A percentile compares a stretch with the other conserved stretches of the same genome.
phyloP scores from a whole-genome alignment of 108 stramenopile species.

The Craspedostauros australis region DNA sequence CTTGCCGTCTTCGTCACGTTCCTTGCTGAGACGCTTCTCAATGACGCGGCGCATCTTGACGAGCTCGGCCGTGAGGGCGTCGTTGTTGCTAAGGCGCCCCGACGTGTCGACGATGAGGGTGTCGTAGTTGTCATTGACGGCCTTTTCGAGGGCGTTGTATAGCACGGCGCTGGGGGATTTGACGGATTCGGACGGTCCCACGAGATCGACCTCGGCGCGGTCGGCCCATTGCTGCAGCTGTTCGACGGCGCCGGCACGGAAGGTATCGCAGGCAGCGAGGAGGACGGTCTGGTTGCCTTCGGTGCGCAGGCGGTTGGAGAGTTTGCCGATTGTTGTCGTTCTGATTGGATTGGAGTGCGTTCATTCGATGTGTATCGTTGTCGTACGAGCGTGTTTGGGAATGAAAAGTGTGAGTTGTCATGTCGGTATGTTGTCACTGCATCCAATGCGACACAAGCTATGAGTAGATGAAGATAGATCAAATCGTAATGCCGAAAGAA shows the following conservation, averaged over 20 bases:
- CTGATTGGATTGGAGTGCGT: background rate
- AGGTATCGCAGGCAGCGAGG: slow-evolving; percentile 92
- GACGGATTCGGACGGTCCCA: slow-evolving; percentile 49
- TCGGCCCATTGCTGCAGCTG: slow-evolving; percentile 89
- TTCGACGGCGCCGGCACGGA: slow-evolving; percentile 92
- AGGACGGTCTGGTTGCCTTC: slow-evolving; percentile 85
- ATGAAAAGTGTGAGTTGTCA: too few species aligned
- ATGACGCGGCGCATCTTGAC: slow-evolving; percentile 86
- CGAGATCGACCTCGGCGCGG: slow-evolving; percentile 82
- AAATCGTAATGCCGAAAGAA: too few species aligned
- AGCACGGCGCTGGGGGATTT: slow-evolving; percentile 67
- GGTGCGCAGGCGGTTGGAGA: slow-evolving; percentile 70
- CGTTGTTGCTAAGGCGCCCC: slow-evolving; percentile 89
- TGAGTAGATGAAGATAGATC: too few species aligned
- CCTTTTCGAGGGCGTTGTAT: slow-evolving; percentile 72
- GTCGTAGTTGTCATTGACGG: slow-evolving; percentile 75
- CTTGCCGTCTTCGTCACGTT: slow-evolving; percentile 37
- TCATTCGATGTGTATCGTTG: too few species aligned
- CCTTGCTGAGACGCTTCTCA: slow-evolving; percentile 63
- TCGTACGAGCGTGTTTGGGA: too few species aligned
- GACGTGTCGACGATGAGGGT: slow-evolving; percentile 88
- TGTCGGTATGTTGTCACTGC: too few species aligned
- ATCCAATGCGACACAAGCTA: too few species aligned
- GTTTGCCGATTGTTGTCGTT: slow-evolving; percentile 89
- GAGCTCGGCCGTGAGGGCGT: slow-evolving; percentile 78